Base-by-base conservation (phyloP, 192 early-diverging fungal genomes). In the Thamnidium elegans region DNA sequence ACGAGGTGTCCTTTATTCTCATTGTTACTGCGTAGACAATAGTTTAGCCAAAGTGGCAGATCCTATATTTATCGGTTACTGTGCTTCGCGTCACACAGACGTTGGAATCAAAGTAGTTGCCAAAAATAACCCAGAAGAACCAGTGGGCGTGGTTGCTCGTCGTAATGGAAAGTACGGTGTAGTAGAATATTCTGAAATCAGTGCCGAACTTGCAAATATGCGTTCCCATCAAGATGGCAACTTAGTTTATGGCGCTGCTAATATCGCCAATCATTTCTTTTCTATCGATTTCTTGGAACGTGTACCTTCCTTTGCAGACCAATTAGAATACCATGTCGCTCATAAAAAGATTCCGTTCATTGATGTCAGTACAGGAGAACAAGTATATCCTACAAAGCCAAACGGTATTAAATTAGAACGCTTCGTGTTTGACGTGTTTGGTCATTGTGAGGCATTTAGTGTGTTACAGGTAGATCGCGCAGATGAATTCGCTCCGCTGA, bases 381-480 rank as follows among this genome's bases (percentile, higher is more conserved):
- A 62, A 34, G 64, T 91, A 48, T 62, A 45, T 5, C 95, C 95
- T 11, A 76, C 77, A 15, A 78, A 82, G 58, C 78, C 81, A 65
- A 96, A 94, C 68, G 95, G 94, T 31, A 88, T 96, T 72, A 97
- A 97, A 74, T 79, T 96, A 15, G 95, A 96, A 79, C 80, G 90
- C 54, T 97, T 97, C 74, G 91, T 97, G 36, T 97, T 97, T 90
- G 95, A 97, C 70, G 93, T 96, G 19, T 90, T 95, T 72, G 87
- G 92, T 5, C 85, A 86, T 54, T 79, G 88, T 52, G 69, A 92
- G 47, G 54, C 77, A 52, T 83, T 97, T 77, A 89, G 92, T 13
- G 89, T 94, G 43, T 73, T 97, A 17, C 94, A 97, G 68, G 86
- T 88, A 14, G 84, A 85, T 51, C 88, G 95, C 23, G 75, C 77